phyloP scores from a whole-genome alignment of 148 eudicot species.

The Euryodendron excelsum region DNA sequence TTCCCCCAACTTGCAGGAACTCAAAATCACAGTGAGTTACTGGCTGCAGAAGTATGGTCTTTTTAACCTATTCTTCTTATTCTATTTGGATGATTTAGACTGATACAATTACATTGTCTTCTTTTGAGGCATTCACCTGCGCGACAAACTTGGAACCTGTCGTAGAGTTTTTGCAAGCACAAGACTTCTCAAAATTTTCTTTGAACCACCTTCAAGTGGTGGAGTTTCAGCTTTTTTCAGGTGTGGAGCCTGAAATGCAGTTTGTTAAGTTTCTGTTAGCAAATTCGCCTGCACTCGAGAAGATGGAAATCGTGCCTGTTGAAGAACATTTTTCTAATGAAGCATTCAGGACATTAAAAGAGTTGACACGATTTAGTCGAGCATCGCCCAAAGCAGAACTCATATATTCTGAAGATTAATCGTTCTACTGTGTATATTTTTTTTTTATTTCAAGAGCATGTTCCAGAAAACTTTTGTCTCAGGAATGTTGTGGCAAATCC shows the following conservation, averaged over 20 bases:
- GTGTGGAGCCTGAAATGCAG: background rate
- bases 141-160: background rate
- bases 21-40: background rate
- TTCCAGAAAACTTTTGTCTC: no score
- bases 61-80: background rate
- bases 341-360: background rate
- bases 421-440: no score
- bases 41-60: background rate
- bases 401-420: no score
- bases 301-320: background rate
- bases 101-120: background rate
- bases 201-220: background rate
- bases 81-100: background rate
- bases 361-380: background rate
- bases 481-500: no score
- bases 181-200: background rate
- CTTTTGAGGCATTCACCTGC: background rate
- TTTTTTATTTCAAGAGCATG: no score
- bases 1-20: background rate
- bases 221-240: background rate
- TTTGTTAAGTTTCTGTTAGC: background rate
- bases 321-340: background rate
- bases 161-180: background rate
- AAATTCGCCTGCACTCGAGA: background rate
- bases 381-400: background rate